Evolutionary conservation across 1,284 basidiomycete genomes (phyloP), one percentile per base, ranked within the genome.

Genomic region (Malassezia caprae): DNA sequence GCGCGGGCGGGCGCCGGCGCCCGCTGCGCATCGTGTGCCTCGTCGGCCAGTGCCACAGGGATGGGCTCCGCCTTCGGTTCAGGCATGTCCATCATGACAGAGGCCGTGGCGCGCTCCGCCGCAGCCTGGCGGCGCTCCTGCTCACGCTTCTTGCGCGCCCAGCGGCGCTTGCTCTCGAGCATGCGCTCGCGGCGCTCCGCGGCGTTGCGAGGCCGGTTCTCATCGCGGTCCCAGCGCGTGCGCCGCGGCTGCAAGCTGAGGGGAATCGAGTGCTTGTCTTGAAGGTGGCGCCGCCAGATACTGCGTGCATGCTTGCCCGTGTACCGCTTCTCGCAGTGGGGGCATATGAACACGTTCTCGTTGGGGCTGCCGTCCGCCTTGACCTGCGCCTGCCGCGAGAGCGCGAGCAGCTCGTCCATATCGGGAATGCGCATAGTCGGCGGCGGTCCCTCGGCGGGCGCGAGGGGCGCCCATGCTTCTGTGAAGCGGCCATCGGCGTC

Each of bases 211-310:
- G 79, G 79, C 28, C 79, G 70, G 50, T 79, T 78, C 23, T 74
- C 76, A 58, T 79, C 79, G 53, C 76, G 75, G 65, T 81, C 80
- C 80, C 80, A 81, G 31, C 80, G 73, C 10, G 79, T 80, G 39
- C 79, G 68, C 27, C 79, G 74, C 31, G 77, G 77, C 66, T 81
- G 80, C 5, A 76, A 66, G 27, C 72, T 73, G 42, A 81, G 62
- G 1, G 79, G 78, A 28, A 81, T 79, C 26, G 76, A 77, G 65
- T 81, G 80, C 65, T 80, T 81, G 65, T 80, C 79, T 65, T 79
- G 78, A 47, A 81, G 64, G 64, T 81, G 80, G 40, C 80, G 63
- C 32, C 80, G 73, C 72, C 79, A 80, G 53, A 81, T 80, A 64
- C 77, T 79, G 47, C 80, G 68, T 0, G 79, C 79, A 53, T 81